A percentile compares a stretch with the other conserved stretches of the same genome.
phyloP scores from a whole-genome alignment of 331 rosid species.

The Cydonia oblonga region DNA sequence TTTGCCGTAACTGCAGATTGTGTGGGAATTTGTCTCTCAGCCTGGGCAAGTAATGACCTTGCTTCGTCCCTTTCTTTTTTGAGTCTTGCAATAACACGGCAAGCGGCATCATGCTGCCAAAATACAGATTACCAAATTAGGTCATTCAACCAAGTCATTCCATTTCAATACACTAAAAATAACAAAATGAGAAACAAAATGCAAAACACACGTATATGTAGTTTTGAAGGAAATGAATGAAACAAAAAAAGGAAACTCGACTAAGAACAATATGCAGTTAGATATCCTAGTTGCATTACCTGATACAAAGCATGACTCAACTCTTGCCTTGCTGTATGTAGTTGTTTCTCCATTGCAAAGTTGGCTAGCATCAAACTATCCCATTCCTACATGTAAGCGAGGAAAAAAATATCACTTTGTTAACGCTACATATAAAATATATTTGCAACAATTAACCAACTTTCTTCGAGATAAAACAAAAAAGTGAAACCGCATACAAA shows the following conservation, averaged over 20 bases:
- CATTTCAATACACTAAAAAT: neutral
- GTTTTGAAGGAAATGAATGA: neutral
- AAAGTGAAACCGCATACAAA: too few species aligned
- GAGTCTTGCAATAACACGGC: slow-evolving; percentile 96
- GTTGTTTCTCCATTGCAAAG: slow-evolving; percentile 87
- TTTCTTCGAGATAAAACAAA: too few species aligned
- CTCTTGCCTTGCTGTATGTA: slow-evolving; percentile 98
- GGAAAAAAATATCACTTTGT: neutral
- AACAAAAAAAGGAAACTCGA: neutral
- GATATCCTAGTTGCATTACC: slow-evolving; percentile 29
- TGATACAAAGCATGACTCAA: slow-evolving; percentile 96
- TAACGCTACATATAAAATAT: neutral
- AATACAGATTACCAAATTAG: slow-evolving; percentile 20
- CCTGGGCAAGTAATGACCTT: slow-evolving; percentile 78
- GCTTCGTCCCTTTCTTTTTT: slow-evolving; percentile 94
- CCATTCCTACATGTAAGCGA: slow-evolving; percentile 56
- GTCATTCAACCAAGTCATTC: neutral
- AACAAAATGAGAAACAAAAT: neutral
- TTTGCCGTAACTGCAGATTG: slow-evolving; percentile 31
- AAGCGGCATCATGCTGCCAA: slow-evolving; percentile 95
- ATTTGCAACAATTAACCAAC: neutral
- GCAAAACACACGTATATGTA: neutral
- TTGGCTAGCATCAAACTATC: slow-evolving; percentile 81
- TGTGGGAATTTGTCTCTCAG: slow-evolving; percentile 63
- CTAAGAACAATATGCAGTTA: neutral